Evolutionary conservation across 2,329 filamentous ascomycete genomes (phyloP), one percentile per base, ranked within the genome.

Genomic region (Periconia macrospinosa): DNA sequence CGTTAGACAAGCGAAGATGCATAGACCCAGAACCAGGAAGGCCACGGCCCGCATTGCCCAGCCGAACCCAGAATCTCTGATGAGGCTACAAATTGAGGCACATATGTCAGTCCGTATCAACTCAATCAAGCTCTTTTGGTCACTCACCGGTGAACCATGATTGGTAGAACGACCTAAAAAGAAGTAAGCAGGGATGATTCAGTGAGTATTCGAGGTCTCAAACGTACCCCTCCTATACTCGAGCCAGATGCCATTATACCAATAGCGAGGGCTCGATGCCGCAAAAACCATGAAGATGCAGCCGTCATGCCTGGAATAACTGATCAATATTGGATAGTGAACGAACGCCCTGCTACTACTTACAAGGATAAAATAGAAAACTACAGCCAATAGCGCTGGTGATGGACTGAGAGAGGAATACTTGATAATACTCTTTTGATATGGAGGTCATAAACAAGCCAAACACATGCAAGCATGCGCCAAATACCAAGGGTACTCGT

Each of bases 121-220:
- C 82, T 83, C 2, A 84, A 74, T 8, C 45, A 54, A 3, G 58
- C 55, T 45, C 75, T 48, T 0, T 73, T 73, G 46, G 86, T 79
- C 23, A 86, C 69, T 33, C 77, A 37, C 33, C 33, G 77, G 2
- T 77, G 70, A n/a, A 86, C 76, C 76, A 86, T 82, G 60, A 86
- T 85, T 1, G 84, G 84, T 44, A 86, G 79, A 23, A 86, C 77
- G 10, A 87, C n/a, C n/a, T n/a, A n/a, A n/a, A n/a, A n/a, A n/a
- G n/a, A n/a, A n/a, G n/a, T n/a, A n/a, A n/a, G n/a, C n/a, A n/a
- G n/a, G n/a, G n/a, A n/a, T n/a, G n/a, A n/a, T n/a, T n/a, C n/a
- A n/a, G n/a, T n/a, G n/a, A n/a, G n/a, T n/a, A n/a, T n/a, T n/a
- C n/a, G n/a, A n/a, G n/a, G n/a, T n/a, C n/a, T n/a, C n/a, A n/a